A percentile compares a stretch with the other conserved stretches of the same genome.
Evolutionary conservation across 768 basidiomycete genomes (phyloP).

Genomic region (Suillus subalutaceus): DNA sequence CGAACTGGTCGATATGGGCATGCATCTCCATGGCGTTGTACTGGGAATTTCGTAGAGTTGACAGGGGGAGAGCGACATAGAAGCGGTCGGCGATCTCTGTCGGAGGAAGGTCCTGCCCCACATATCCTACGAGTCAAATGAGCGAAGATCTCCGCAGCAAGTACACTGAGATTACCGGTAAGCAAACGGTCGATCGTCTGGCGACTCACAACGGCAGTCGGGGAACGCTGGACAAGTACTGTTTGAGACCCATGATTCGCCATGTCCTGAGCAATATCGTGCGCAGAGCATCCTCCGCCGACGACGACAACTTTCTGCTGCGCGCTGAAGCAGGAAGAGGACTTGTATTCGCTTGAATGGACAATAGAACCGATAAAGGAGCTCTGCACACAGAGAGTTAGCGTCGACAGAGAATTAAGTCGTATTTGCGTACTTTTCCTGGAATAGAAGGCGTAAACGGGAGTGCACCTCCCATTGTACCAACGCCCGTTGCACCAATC

Average conservation of each 20-base stretch:
- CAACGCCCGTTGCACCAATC: slow-evolving; percentile 10
- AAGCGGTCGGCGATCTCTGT: slow-evolving; percentile 17
- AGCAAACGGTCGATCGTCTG: slow-evolving; percentile 13
- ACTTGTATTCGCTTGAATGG: slow-evolving; percentile 10
- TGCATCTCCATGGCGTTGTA: neutral
- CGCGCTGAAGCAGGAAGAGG: neutral
- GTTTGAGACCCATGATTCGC: slow-evolving; percentile 5
- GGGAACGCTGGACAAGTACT: slow-evolving; percentile 15
- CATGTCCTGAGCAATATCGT: slow-evolving; percentile 18
- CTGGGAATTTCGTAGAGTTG: slow-evolving; percentile 6
- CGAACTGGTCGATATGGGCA: slow-evolving; percentile 14
- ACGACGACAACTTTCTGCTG: slow-evolving; percentile 12
- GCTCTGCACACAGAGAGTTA: neutral
- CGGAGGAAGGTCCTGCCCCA: slow-evolving; percentile 13
- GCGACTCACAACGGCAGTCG: slow-evolving; percentile 14
- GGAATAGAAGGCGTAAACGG: slow-evolving; percentile 3
- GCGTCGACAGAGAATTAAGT: neutral
- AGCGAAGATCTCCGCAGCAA: neutral
- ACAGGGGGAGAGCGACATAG: slow-evolving; percentile 14
- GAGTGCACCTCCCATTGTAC: slow-evolving; percentile 8
- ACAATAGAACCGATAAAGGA: slow-evolving; percentile 8
- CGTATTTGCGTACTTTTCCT: neutral
- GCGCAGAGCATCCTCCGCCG: slow-evolving; percentile 19
- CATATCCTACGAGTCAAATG: slow-evolving; percentile 9
- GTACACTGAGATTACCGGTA: slow-evolving; percentile 1